Conservation (phyloP, 1,139 yeast species). For the Yamadazyma aaseri region DNA sequence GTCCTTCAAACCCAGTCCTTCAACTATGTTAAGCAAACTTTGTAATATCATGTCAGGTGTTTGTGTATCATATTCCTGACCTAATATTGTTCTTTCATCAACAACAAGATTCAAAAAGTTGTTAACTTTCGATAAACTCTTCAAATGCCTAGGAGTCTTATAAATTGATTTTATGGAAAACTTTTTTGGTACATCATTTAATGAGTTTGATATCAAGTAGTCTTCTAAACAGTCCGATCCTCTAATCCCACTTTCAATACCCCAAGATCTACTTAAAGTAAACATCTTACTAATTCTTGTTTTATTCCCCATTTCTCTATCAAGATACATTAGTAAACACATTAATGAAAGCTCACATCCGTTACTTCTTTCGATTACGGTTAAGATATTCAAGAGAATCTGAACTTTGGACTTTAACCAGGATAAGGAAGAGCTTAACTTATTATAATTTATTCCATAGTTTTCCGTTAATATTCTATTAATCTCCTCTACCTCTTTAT, state of each 20-base stretch:
- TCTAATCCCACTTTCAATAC: slow-evolving; percentile 5
- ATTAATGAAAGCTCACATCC: slow-evolving; percentile 37
- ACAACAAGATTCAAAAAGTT: slow-evolving; percentile 14
- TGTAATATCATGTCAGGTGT: slow-evolving; percentile 20
- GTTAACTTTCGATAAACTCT: slow-evolving; percentile 6
- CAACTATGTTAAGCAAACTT: slow-evolving; percentile 20
- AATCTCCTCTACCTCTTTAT: slow-evolving; percentile 49
- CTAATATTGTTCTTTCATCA: slow-evolving; percentile 14
- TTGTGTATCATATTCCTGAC: slow-evolving; percentile 8
- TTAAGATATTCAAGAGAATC: slow-evolving; percentile 49
- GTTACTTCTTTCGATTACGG: slow-evolving; percentile 31
- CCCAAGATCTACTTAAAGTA: slow-evolving; percentile 17
- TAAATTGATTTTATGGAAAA: slow-evolving; percentile 9
- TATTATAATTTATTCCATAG: slow-evolving; percentile 43
- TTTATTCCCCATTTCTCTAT: slow-evolving; percentile 23
- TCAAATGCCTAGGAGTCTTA: slow-evolving; percentile 4
- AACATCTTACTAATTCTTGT: slow-evolving; percentile 28
- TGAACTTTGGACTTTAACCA: slow-evolving; percentile 57
- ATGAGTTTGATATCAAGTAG: slow-evolving; percentile 11
- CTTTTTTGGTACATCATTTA: slow-evolving; percentile 1
- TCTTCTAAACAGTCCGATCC: slow-evolving; percentile 16
- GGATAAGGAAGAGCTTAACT: slow-evolving; percentile 45
- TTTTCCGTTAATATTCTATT: slow-evolving; percentile 33
- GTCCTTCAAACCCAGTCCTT: slow-evolving; percentile 21
- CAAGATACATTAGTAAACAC: slow-evolving; percentile 28